These are phyloP conservation scores for Bauhinia variegata DNA, from an alignment of 306 rosid species.

Conservation along the genomic window DNA sequence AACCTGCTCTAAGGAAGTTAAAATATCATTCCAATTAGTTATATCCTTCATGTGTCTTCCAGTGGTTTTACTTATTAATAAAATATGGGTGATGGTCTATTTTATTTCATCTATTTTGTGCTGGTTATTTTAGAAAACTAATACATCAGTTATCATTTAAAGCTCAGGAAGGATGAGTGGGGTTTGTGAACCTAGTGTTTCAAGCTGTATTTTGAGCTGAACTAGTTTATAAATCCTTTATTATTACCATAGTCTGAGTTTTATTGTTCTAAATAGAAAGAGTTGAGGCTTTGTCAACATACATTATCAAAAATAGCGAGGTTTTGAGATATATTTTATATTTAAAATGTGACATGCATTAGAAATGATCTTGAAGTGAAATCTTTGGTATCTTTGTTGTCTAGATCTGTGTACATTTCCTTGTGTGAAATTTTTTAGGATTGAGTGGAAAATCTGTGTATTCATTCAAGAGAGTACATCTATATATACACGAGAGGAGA, in stretches of 20 bases:
- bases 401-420: constrained; percentile 24
- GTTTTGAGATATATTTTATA: constrained; percentile 22
- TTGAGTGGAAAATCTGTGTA: too few relatives aligned
- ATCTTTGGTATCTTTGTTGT: constrained; percentile 14
- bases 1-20: constrained; percentile 31
- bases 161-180: not conserved
- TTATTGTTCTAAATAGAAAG: constrained; percentile 21
- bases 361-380: constrained; percentile 25
- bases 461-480: too few relatives aligned
- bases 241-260: constrained; percentile 1
- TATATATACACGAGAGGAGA: too few relatives aligned
- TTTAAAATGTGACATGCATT: constrained; percentile 12
- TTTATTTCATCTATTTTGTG: not conserved
- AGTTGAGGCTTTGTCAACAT: constrained; percentile 28
- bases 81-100: constrained; percentile 19
- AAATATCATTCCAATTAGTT: constrained; percentile 20
- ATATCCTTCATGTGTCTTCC: constrained; percentile 3
- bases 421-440: too few relatives aligned
- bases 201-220: constrained; percentile 16
- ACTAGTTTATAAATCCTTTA: constrained; percentile 25
- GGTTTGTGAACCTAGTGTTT: constrained; percentile 13
- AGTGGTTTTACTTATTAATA: not conserved
- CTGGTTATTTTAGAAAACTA: not conserved
- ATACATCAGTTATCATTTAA: constrained; percentile 12
- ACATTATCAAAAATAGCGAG: constrained; percentile 2